Conservation (phyloP, 2,329 filamentous ascomycete genomes). For the Fusarium pseudograminearum region DNA sequence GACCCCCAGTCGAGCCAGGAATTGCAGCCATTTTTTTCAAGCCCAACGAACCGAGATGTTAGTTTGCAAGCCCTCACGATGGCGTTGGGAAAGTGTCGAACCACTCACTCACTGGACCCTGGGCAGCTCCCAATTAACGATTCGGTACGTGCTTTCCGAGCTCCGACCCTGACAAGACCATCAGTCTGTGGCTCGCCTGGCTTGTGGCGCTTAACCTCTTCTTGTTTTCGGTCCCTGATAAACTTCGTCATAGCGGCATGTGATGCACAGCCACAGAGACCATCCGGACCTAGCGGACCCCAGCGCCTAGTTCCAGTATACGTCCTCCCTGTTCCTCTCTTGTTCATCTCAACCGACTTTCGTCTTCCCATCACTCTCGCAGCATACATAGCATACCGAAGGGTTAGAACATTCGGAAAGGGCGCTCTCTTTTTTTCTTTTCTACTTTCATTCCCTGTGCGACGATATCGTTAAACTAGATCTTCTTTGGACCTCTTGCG, state of each 20-base stretch:
- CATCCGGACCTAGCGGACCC: conserved; percentile 31
- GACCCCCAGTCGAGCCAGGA: conserved; percentile 47
- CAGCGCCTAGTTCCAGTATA: conserved; percentile 22
- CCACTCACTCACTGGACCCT: conserved; percentile 33
- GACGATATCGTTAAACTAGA: conserved; percentile 13
- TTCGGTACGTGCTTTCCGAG: conserved; percentile 32
- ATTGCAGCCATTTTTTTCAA: conserved; percentile 52
- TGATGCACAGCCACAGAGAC: conserved; percentile 38
- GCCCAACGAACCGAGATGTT: conserved; percentile 34
- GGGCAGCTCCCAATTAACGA: conserved; percentile 31
- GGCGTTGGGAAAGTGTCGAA: conserved; percentile 35
- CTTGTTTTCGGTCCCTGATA: not conserved
- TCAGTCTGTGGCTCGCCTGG: conserved; percentile 20
- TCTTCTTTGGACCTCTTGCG: not conserved
- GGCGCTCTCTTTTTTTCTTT: conserved; percentile 9
- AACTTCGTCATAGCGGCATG: conserved; percentile 36
- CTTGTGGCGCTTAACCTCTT: not conserved
- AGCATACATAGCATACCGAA: conserved; percentile 23
- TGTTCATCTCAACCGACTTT: conserved; percentile 20
- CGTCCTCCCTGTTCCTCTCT: conserved; percentile 38
- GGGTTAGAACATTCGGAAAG: conserved; percentile 11
- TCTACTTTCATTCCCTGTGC: not conserved
- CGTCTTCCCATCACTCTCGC: conserved; percentile 11
- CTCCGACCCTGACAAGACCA: conserved; percentile 5
- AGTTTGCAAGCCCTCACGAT: conserved; percentile 37